These are phyloP conservation scores for Phyllosticta ampelicida DNA, from an alignment of 2,329 filamentous ascomycete species.

Conservation along the genomic window DNA sequence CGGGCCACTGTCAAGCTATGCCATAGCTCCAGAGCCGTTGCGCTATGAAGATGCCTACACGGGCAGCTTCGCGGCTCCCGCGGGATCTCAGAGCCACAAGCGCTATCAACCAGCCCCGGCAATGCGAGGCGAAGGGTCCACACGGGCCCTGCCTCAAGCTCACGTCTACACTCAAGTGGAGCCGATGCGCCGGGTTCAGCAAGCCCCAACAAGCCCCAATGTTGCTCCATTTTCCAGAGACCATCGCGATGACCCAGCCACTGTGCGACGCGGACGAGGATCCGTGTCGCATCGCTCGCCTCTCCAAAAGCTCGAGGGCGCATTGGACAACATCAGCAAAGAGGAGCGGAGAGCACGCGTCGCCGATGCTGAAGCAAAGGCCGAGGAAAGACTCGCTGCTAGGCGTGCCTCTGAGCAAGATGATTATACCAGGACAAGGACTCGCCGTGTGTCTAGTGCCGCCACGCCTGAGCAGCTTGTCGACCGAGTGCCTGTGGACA, in stretches of 20 bases:
- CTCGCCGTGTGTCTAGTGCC: conserved; percentile 20
- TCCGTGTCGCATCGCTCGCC: conserved; percentile 79
- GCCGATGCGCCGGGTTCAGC: conserved; percentile 50
- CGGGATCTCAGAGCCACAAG: conserved; percentile 6
- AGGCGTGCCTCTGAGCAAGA: conserved; percentile 5
- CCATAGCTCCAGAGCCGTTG: conserved; percentile 1
- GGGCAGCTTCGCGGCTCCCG: conserved; percentile 9
- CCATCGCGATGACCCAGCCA: conserved; percentile 13
- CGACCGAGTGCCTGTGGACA: conserved; percentile 15
- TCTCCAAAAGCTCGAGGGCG: conserved; percentile 84
- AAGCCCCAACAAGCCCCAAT: conserved; percentile 19
- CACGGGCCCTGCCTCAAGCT: conserved; percentile 12
- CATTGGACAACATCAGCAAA: conserved; percentile 85
- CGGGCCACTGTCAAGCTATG: not conserved
- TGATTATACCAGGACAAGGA: not conserved
- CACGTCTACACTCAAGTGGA: conserved; percentile 30
- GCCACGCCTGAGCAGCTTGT: conserved; percentile 12
- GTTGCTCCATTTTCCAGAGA: conserved; percentile 26
- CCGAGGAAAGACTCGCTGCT: conserved; percentile 47
- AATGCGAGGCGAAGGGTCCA: not conserved
- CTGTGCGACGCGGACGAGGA: conserved; percentile 18
- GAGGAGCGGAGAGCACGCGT: conserved; percentile 85
- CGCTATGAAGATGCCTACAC: conserved; percentile 9
- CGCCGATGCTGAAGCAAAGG: conserved; percentile 66
- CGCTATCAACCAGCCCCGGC: conserved; percentile 8